A percentile compares a stretch with the other conserved stretches of the same genome.
Evolutionary conservation across 2,329 filamentous ascomycete genomes (phyloP).

Genomic region (Neonectria sp.): DNA sequence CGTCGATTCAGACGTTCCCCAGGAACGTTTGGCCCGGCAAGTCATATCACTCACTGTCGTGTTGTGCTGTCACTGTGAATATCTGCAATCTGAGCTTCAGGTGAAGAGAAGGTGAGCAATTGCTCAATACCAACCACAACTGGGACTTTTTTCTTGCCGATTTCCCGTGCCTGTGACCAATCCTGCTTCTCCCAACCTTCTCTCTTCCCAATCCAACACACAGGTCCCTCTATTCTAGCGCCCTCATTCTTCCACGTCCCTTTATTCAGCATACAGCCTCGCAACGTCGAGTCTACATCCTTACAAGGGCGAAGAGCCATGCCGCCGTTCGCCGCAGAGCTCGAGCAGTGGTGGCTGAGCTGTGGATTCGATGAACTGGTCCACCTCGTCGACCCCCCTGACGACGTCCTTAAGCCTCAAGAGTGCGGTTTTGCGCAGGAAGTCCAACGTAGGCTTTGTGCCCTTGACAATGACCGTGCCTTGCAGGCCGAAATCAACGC

Average conservation of each 20-base stretch:
- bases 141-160: not conserved
- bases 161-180: not conserved
- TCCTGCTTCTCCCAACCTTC: not conserved
- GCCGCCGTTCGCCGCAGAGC: constrained; percentile 50
- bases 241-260: not conserved
- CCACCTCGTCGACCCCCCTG: constrained; percentile 44
- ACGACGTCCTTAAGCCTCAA: constrained; percentile 33
- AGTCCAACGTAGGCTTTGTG: constrained; percentile 49
- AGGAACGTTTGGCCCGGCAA: not conserved
- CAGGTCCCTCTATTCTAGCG: not conserved
- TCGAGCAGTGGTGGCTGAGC: constrained; percentile 54
- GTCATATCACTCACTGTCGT: not conserved
- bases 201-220: not conserved
- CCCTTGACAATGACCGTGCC: constrained; percentile 49
- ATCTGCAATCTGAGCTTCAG: not conserved
- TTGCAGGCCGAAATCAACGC: constrained; percentile 38
- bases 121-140: not conserved
- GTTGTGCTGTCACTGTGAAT: not conserved
- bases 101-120: constrained; percentile 13
- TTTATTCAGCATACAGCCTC: not conserved
- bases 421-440: constrained; percentile 54
- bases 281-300: not conserved
- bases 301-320: constrained; percentile 37
- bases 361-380: constrained; percentile 44
- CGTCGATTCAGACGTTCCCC: not conserved